These are phyloP conservation scores for Odonthalia washingtoniensis DNA, from an alignment of 31 red algal species.

Conservation along the genomic window DNA sequence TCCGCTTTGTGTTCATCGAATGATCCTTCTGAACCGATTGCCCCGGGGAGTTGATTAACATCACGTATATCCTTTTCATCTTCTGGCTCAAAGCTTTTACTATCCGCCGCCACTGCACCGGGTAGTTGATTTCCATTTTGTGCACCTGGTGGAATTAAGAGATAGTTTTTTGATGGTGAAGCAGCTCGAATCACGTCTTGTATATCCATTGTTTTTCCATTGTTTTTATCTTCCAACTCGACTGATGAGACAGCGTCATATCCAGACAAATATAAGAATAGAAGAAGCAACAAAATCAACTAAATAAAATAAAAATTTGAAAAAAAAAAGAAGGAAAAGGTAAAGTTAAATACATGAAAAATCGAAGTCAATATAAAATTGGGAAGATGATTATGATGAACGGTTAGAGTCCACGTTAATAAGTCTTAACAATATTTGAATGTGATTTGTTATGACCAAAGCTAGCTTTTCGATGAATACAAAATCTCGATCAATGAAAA, in stretches of 20 bases:
- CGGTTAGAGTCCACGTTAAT: too few relatives aligned
- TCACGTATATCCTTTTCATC: slow-evolving; percentile 25
- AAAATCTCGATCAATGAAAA: too few relatives aligned
- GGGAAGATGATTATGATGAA: too few relatives aligned
- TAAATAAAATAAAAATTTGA: too few relatives aligned
- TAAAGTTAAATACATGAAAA: too few relatives aligned
- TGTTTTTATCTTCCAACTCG: not conserved
- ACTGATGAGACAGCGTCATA: not conserved
- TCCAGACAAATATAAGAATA: slow-evolving; percentile 11
- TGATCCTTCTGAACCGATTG: slow-evolving; percentile 52
- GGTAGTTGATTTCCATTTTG: slow-evolving; percentile 29
- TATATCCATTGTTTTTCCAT: not conserved
- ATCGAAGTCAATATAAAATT: too few relatives aligned
- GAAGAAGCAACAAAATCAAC: not conserved
- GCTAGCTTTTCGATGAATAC: too few relatives aligned
- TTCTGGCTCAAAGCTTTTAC: slow-evolving; percentile 59
- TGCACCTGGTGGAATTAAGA: not conserved
- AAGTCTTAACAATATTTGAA: too few relatives aligned
- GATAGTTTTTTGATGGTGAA: not conserved
- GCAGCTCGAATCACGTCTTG: not conserved
- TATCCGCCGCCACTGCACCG: slow-evolving; percentile 46
- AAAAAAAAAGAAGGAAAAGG: too few relatives aligned
- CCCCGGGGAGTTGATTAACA: slow-evolving; percentile 68
- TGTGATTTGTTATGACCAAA: too few relatives aligned
- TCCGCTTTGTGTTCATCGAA: slow-evolving; percentile 61